Evolutionary conservation across 176 grass and related monocot species (phyloP).

Genomic region (Aegilops umbellulata): DNA sequence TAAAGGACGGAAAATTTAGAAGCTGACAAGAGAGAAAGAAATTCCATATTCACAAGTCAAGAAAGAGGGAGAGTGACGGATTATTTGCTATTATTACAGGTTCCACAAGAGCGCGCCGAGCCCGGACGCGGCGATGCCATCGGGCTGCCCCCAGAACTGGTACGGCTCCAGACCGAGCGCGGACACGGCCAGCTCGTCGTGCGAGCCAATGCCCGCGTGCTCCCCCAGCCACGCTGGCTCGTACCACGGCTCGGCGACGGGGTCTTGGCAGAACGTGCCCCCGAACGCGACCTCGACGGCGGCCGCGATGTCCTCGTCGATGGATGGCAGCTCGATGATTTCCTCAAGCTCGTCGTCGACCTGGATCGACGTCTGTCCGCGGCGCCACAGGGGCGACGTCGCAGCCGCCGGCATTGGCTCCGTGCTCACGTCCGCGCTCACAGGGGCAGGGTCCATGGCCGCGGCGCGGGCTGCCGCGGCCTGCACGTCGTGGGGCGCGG

Average conservation of each 20-base stretch:
- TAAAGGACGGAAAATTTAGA: neutral
- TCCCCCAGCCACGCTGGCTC: constrained; percentile 22
- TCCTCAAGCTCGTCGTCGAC: constrained; percentile 58
- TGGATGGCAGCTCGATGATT: constrained; percentile 53
- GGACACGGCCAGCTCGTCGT: neutral
- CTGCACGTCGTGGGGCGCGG: constrained; percentile 64
- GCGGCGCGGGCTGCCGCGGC: constrained; percentile 61
- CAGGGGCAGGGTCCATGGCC: constrained; percentile 28
- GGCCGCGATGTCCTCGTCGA: constrained; percentile 26
- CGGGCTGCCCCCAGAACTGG: constrained; percentile 22
- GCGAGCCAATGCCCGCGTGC: constrained; percentile 6
- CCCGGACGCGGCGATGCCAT: constrained; percentile 13
- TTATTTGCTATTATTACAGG: constrained; percentile 10
- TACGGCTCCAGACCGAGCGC: neutral
- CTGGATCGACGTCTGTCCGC: neutral
- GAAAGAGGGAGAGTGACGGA: neutral
- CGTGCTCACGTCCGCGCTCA: neutral
- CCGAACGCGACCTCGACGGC: neutral
- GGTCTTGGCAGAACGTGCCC: neutral
- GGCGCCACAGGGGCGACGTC: neutral
- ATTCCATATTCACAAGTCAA: constrained; percentile 26
- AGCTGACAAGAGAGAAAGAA: neutral
- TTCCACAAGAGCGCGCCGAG: constrained; percentile 31
- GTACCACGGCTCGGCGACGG: constrained; percentile 16
- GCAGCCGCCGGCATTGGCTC: neutral